A percentile compares a stretch with the other conserved stretches of the same genome.
phyloP scores from a whole-genome alignment of 2,329 filamentous ascomycete genomes.

The Alternaria brassicae region DNA sequence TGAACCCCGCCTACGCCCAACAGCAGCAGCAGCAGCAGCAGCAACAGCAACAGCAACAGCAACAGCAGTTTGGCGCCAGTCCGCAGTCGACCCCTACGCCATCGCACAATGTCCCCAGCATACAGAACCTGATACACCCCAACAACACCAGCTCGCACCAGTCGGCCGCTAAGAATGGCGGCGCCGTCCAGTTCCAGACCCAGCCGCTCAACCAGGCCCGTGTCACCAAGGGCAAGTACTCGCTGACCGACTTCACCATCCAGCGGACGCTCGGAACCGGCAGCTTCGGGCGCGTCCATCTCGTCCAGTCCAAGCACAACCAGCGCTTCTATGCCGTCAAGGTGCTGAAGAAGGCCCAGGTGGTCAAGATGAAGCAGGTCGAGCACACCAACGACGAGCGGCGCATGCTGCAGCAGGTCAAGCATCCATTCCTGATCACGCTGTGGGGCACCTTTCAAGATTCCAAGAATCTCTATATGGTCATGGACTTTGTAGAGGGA shows the following conservation, averaged over 20 bases:
- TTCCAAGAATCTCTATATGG: conserved; percentile 96
- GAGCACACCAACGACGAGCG: conserved; percentile 99
- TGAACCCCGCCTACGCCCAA: conserved; percentile 48
- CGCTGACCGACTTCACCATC: conserved; percentile 86
- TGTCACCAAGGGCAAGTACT: conserved; percentile 97
- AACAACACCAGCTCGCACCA: conserved; percentile 42
- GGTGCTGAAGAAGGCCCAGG: conserved; percentile 96
- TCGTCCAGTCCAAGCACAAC: conserved; percentile 98
- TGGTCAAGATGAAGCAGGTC: conserved; percentile 99
- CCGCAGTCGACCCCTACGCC: conserved; percentile 42
- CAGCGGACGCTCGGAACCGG: conserved; percentile 93
- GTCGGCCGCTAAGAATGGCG: conserved; percentile 41
- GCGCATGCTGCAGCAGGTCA: conserved; percentile 93
- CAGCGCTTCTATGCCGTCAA: conserved; percentile 98
- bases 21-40: conserved; percentile 10
- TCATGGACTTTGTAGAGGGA: conserved; percentile 99
- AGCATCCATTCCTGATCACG: conserved; percentile 97
- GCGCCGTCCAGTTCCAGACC: conserved; percentile 47
- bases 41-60: conserved; percentile 5
- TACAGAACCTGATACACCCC: conserved; percentile 83
- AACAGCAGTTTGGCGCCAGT: conserved; percentile 38
- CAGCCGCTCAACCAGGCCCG: conserved; percentile 56
- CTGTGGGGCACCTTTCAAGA: conserved; percentile 99
- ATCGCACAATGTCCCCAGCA: conserved; percentile 76
- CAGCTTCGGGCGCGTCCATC: conserved; percentile 93